These are phyloP conservation scores for Clarkia xantiana DNA, from an alignment of 345 rosid species.

Conservation along the genomic window DNA sequence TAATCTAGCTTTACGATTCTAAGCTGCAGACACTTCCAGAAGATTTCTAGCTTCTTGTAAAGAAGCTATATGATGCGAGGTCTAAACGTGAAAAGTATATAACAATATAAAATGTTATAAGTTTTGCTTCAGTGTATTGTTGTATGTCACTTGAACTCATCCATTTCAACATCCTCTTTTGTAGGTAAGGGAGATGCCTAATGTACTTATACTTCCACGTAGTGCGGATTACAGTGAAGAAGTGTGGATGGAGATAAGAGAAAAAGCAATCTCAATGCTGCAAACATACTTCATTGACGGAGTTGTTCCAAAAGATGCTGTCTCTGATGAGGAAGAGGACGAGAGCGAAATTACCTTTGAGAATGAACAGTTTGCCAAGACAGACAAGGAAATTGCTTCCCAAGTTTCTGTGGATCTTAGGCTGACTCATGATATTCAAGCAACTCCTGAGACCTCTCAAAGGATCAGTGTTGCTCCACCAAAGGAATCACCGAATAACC, in stretches of 20 bases:
- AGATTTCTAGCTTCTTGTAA: too few species aligned
- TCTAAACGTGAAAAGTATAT: too few species aligned
- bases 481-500: constrained; percentile 41
- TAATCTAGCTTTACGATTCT: background rate
- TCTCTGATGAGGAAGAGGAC: constrained; percentile 72
- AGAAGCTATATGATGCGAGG: too few species aligned
- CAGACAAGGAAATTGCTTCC: constrained; percentile 27
- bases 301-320: constrained; percentile 47
- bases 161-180: constrained; percentile 8
- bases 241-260: constrained; percentile 97
- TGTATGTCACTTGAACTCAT: background rate
- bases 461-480: constrained; percentile 26
- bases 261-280: constrained; percentile 71
- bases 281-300: constrained; percentile 79
- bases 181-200: constrained; percentile 98
- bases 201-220: constrained; percentile 87
- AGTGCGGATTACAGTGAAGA: constrained; percentile 99
- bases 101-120: background rate
- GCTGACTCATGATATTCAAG: constrained; percentile 29
- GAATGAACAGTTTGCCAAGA: constrained; percentile 23
- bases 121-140: background rate
- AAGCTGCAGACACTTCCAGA: background rate
- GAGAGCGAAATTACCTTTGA: constrained; percentile 49
- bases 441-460: constrained; percentile 37
- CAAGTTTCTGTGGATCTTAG: constrained; percentile 37